Conservation (phyloP, 169 alveolate species). For the Eimeria praecox region DNA sequence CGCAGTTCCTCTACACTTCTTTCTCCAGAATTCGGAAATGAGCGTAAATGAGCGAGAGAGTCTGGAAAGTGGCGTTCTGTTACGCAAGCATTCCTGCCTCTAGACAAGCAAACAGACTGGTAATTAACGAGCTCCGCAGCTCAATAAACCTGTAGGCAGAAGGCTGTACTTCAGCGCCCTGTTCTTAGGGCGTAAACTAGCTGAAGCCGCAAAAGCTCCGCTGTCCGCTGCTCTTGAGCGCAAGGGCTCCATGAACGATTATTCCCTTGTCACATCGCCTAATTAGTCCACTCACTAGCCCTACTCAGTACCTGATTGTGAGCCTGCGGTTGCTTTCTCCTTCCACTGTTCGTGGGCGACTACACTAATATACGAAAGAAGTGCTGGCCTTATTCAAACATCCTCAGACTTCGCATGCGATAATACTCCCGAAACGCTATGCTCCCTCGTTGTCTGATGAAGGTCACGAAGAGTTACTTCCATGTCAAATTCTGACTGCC, state of each 20-base stretch:
- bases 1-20: not conserved
- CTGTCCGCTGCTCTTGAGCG: not conserved
- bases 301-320: not conserved
- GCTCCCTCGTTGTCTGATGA: conserved; percentile 1
- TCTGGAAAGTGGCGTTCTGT: not conserved
- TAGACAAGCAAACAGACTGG: not conserved
- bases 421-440: not conserved
- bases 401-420: not conserved
- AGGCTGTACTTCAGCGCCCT: not conserved
- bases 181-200: not conserved
- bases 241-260: not conserved
- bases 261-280: not conserved
- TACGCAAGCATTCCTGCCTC: not conserved
- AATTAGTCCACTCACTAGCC: not conserved
- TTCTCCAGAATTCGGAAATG: not conserved
- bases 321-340: not conserved
- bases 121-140: not conserved
- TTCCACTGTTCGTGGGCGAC: not conserved
- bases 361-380: not conserved
- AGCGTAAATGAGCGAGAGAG: not conserved
- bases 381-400: not conserved
- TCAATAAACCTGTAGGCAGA: not conserved
- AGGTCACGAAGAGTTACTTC: conserved; percentile 43
- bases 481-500: conserved; percentile 28
- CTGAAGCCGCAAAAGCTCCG: not conserved